Evolutionary conservation across 345 rosid genomes (phyloP).

Genomic region (Adansonia digitata): DNA sequence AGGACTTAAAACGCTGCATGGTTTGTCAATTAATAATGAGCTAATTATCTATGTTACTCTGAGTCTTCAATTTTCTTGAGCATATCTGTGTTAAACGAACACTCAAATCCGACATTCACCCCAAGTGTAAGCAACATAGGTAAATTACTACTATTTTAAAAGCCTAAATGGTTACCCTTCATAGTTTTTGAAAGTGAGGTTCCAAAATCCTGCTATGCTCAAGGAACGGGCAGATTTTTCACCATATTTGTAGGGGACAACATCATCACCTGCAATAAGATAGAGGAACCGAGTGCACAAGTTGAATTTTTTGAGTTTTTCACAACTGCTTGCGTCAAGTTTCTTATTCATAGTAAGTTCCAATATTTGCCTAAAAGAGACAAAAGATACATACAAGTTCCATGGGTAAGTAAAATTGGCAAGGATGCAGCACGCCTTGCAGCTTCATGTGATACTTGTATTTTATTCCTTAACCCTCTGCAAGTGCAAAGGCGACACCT

Average conservation of each 20-base stretch:
- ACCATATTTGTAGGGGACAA: slow-evolving; percentile 66
- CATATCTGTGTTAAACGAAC: too few relatives aligned
- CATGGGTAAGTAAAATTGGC: slow-evolving; percentile 60
- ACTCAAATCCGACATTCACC: too few relatives aligned
- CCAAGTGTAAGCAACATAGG: too few relatives aligned
- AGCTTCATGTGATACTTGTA: slow-evolving; percentile 60
- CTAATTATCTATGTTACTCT: too few relatives aligned
- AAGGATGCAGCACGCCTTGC: slow-evolving; percentile 61
- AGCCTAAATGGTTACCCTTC: slow-evolving; percentile 49
- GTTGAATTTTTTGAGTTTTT: not conserved
- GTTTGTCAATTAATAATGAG: not conserved
- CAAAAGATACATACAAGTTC: slow-evolving; percentile 45
- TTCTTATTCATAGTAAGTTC: not conserved
- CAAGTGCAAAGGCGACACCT: slow-evolving; percentile 21
- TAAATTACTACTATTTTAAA: not conserved
- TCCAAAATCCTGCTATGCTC: slow-evolving; percentile 59
- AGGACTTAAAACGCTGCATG: not conserved
- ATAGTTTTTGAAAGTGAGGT: slow-evolving; percentile 57
- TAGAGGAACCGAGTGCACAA: too few relatives aligned
- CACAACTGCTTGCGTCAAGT: not conserved
- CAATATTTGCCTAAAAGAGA: not conserved
- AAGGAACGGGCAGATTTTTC: slow-evolving; percentile 70
- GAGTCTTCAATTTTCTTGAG: too few relatives aligned
- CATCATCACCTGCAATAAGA: slow-evolving; percentile 61
- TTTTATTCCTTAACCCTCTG: slow-evolving; percentile 52